Evolutionary conservation across 805 yeast genomes (phyloP).

Genomic region (Wickerhamiella slavikovae): DNA sequence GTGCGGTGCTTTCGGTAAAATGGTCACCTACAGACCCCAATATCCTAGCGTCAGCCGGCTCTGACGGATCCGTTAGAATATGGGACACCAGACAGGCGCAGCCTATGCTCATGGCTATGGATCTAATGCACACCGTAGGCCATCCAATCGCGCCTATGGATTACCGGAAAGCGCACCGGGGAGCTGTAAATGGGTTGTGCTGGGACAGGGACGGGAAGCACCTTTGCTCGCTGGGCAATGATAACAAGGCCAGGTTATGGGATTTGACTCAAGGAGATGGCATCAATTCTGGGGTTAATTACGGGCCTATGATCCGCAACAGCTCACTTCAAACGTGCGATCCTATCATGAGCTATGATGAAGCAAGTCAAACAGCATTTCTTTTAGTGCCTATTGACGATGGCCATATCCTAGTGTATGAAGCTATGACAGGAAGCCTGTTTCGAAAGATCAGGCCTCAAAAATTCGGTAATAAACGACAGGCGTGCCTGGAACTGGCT

Average conservation of each 20-base stretch:
- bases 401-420: constrained; percentile 47
- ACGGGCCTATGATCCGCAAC: constrained; percentile 61
- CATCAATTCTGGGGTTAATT: constrained; percentile 43
- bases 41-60: constrained; percentile 58
- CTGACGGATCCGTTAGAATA: constrained; percentile 56
- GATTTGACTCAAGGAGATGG: constrained; percentile 32
- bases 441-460: too few relatives aligned
- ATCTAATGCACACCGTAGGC: constrained; percentile 25
- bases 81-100: constrained; percentile 71
- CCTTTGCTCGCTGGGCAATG: constrained; percentile 51
- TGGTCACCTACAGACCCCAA: constrained; percentile 55
- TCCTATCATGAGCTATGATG: constrained; percentile 28
- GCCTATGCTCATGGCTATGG: constrained; percentile 42
- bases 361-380: constrained; percentile 35
- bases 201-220: constrained; percentile 53
- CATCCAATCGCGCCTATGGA: constrained; percentile 14
- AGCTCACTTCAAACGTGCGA: constrained; percentile 36
- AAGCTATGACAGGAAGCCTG: too few relatives aligned
- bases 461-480: constrained; percentile 19
- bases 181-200: constrained; percentile 54
- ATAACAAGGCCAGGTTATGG: constrained; percentile 70
- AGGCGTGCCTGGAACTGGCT: constrained; percentile 30
- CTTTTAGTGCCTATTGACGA: constrained; percentile 56
- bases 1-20: constrained; percentile 34
- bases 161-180: constrained; percentile 44